These are phyloP conservation scores for Loxodes magnus DNA, from an alignment of 73 alveolate species.

Conservation along the genomic window DNA sequence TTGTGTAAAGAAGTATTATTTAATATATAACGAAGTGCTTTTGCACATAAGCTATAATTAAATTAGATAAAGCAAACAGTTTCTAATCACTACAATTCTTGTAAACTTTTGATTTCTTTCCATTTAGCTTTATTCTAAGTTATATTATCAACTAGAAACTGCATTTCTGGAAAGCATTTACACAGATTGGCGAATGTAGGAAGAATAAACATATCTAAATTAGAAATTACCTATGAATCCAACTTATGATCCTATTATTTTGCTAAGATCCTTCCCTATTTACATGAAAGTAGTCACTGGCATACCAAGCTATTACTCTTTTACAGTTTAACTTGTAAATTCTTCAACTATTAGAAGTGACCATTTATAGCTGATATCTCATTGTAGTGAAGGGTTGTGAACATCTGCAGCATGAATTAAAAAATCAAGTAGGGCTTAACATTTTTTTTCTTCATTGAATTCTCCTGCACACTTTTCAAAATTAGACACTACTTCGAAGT, in stretches of 20 bases:
- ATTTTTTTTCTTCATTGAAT: constrained; percentile 15
- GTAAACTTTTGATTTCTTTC: too few relatives aligned
- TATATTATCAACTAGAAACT: too few relatives aligned
- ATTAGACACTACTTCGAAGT: constrained; percentile 22
- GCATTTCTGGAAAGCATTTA: too few relatives aligned
- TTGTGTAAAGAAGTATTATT: too few relatives aligned
- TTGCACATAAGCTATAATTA: too few relatives aligned
- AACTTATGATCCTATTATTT: background rate
- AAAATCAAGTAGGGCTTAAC: background rate
- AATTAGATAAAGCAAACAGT: too few relatives aligned
- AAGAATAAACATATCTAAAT: too few relatives aligned
- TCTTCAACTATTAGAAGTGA: constrained; percentile 10
- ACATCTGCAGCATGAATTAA: constrained; percentile 11
- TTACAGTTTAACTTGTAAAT: background rate
- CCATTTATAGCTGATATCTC: constrained; percentile 2
- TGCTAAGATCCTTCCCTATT: constrained; percentile 2
- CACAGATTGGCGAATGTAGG: too few relatives aligned
- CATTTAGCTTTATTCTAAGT: too few relatives aligned
- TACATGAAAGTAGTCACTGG: constrained; percentile 9
- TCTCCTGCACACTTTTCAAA: constrained; percentile 15
- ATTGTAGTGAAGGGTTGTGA: constrained; percentile 4
- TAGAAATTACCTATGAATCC: background rate
- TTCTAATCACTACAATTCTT: too few relatives aligned
- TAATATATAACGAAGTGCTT: too few relatives aligned
- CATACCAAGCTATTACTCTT: background rate